Conservation (phyloP, 805 yeast species). For the Metschnikowia cubensis region DNA sequence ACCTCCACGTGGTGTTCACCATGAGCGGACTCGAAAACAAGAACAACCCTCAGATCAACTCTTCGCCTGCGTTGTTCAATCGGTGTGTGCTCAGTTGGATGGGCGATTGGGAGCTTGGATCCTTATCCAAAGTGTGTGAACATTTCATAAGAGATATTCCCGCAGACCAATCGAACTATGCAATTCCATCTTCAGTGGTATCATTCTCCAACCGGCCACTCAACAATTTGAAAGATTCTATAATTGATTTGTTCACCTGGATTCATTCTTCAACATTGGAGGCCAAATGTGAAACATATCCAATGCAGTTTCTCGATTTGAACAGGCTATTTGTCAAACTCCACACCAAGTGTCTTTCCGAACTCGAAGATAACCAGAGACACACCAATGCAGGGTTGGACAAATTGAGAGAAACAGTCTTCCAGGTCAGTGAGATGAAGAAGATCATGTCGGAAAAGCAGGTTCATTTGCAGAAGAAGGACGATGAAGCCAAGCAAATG, state of each 20-base stretch:
- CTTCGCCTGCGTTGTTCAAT: slow-evolving; percentile 87
- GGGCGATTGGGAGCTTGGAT: slow-evolving; percentile 69
- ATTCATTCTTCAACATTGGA: slow-evolving; percentile 38
- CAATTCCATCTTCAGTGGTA: slow-evolving; percentile 25
- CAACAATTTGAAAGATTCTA: slow-evolving; percentile 37
- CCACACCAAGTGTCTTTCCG: slow-evolving; percentile 41
- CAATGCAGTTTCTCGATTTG: slow-evolving; percentile 55
- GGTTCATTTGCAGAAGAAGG: slow-evolving; percentile 48
- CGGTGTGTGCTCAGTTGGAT: slow-evolving; percentile 87
- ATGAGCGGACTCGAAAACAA: slow-evolving; percentile 43
- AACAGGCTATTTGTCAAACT: slow-evolving; percentile 41
- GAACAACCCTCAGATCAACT: slow-evolving; percentile 45
- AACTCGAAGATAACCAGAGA: slow-evolving; percentile 61
- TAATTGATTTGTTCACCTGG: slow-evolving; percentile 44
- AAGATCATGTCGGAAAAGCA: slow-evolving; percentile 52
- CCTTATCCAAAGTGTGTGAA: slow-evolving; percentile 50
- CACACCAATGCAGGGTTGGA: slow-evolving; percentile 74
- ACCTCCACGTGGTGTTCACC: slow-evolving; percentile 81
- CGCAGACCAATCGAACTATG: slow-evolving; percentile 45
- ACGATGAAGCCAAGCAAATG: slow-evolving; percentile 64
- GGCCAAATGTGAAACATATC: slow-evolving; percentile 29
- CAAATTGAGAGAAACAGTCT: slow-evolving; percentile 68
- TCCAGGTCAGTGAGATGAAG: slow-evolving; percentile 63
- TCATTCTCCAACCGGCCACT: slow-evolving; percentile 12
- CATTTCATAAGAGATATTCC: slow-evolving; percentile 45